Evolutionary conservation across 257 asterid genomes (phyloP).

Genomic region (Orobanche coerulescens): DNA sequence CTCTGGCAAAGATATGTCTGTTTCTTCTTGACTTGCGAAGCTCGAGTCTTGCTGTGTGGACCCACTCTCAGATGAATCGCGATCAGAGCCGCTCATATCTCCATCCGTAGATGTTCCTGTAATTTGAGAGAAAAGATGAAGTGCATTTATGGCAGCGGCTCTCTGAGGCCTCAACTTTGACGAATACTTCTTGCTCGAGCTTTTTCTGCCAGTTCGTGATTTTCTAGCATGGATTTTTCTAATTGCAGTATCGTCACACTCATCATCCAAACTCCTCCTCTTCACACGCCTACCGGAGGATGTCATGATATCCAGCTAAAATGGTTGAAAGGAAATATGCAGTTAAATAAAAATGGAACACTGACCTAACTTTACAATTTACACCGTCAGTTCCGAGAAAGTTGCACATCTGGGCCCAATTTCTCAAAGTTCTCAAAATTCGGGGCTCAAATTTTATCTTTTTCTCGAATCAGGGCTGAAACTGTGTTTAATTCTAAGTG

Average conservation of each 20-base stretch:
- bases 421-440: too few relatives aligned
- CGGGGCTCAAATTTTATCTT: too few relatives aligned
- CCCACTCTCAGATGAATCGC: slow-evolving; percentile 62
- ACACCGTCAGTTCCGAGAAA: not conserved
- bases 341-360: not conserved
- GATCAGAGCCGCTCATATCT: slow-evolving; percentile 50
- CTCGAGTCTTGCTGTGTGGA: slow-evolving; percentile 62
- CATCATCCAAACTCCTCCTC: slow-evolving; percentile 78
- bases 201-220: slow-evolving; percentile 54
- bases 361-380: not conserved
- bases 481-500: not conserved
- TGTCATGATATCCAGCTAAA: slow-evolving; percentile 72
- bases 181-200: slow-evolving; percentile 43
- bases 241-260: slow-evolving; percentile 37
- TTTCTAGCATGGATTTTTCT: slow-evolving; percentile 41
- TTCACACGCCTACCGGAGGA: slow-evolving; percentile 95
- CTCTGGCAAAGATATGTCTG: slow-evolving; percentile 52
- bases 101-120: slow-evolving; percentile 75
- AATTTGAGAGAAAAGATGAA: slow-evolving; percentile 76
- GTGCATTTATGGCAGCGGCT: slow-evolving; percentile 98
- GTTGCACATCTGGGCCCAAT: not conserved
- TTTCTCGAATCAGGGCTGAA: not conserved
- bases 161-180: slow-evolving; percentile 87
- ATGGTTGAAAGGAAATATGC: slow-evolving; percentile 12
- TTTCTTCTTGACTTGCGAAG: slow-evolving; percentile 55